Evolutionary conservation across 352 stramenopile species (phyloP).

Genomic region (Elongisporangium prolatum): DNA sequence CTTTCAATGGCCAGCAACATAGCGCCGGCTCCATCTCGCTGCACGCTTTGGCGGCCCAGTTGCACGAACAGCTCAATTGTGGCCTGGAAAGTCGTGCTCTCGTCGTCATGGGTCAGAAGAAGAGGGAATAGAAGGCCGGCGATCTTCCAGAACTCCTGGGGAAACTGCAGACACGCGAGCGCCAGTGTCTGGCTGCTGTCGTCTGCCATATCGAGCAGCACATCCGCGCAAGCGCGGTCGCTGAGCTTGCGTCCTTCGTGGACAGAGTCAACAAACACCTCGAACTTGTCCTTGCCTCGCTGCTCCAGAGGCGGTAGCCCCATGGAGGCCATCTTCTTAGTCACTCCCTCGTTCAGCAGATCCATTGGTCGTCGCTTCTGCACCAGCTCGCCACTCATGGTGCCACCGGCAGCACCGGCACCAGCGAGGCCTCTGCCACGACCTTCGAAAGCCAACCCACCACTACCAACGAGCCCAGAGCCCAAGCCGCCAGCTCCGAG

Average conservation of each 20-base stretch:
- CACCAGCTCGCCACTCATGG: constrained; percentile 32
- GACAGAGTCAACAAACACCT: constrained; percentile 52
- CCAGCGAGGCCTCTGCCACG: constrained; percentile 14
- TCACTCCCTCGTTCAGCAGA: constrained; percentile 53
- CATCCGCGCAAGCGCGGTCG: constrained; percentile 26
- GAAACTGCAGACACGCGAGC: constrained; percentile 61
- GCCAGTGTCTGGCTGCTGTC: constrained; percentile 43
- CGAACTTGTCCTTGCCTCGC: constrained; percentile 62
- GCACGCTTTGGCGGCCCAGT: constrained; percentile 39
- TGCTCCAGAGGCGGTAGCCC: constrained; percentile 22
- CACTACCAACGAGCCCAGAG: constrained; percentile 5
- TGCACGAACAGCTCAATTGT: constrained; percentile 24
- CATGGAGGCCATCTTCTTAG: constrained; percentile 25
- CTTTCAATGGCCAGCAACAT: constrained; percentile 53
- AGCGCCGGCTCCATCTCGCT: constrained; percentile 35
- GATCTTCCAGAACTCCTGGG: constrained; percentile 82
- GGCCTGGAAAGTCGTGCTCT: constrained; percentile 34
- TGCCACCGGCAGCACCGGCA: constrained; percentile 20
- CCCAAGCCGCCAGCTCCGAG: constrained; percentile 4
- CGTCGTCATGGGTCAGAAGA: constrained; percentile 42
- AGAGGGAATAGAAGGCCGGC: constrained; percentile 44
- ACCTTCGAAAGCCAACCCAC: constrained; percentile 8
- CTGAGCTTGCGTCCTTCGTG: constrained; percentile 31
- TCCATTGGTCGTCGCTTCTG: constrained; percentile 56
- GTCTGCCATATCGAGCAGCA: constrained; percentile 42